Evolutionary conservation across 31 red algal species (phyloP).

Genomic region (Bonnemaisonia californica): DNA sequence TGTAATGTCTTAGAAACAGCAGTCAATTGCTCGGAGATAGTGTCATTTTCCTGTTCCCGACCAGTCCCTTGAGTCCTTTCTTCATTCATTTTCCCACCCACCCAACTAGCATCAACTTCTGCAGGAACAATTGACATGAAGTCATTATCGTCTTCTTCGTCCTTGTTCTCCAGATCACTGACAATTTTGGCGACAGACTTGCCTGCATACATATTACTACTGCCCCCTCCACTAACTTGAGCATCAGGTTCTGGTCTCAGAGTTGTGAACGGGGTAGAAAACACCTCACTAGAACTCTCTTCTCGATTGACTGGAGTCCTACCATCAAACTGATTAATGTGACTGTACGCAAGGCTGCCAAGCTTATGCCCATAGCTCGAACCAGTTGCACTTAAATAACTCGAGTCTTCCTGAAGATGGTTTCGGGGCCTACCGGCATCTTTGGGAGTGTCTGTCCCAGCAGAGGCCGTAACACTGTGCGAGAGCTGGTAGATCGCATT

Average conservation of each 20-base stretch:
- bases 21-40: not conserved
- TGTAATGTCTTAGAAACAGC: not conserved
- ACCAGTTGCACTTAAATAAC: not conserved
- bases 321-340: slow-evolving; percentile 29
- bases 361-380: slow-evolving; percentile 24
- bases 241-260: not conserved
- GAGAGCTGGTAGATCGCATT: slow-evolving; percentile 53
- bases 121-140: slow-evolving; percentile 57
- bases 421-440: not conserved
- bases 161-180: not conserved
- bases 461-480: slow-evolving; percentile 52
- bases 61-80: not conserved
- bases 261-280: not conserved
- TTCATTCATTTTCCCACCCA: slow-evolving; percentile 3
- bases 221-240: not conserved
- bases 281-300: slow-evolving; percentile 23
- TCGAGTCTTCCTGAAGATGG: not conserved
- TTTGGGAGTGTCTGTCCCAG: slow-evolving; percentile 30
- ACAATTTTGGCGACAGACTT: not conserved
- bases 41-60: not conserved
- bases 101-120: slow-evolving; percentile 58
- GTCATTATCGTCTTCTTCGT: slow-evolving; percentile 23
- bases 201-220: not conserved
- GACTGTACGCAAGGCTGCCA: slow-evolving; percentile 44
- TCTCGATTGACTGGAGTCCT: slow-evolving; percentile 2